Conservation (phyloP, 768 basidiomycete species). For the Rhodotorula sphaerocarpa region DNA sequence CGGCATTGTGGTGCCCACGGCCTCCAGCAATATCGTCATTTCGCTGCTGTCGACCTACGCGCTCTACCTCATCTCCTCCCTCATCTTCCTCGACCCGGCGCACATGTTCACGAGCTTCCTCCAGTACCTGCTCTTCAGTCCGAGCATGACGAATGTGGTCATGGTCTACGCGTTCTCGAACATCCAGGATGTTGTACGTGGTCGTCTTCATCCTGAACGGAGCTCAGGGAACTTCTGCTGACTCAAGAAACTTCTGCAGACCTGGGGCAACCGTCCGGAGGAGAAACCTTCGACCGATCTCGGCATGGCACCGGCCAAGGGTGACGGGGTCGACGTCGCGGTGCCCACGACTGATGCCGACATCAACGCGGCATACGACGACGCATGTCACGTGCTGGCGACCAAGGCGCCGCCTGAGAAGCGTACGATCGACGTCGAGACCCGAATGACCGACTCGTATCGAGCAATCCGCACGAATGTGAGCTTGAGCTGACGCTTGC, state of each 20-base stretch:
- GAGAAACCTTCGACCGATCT: conserved; percentile 68
- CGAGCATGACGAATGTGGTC: conserved; percentile 85
- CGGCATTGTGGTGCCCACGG: not conserved
- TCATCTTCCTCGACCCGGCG: conserved; percentile 90
- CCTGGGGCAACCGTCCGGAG: conserved; percentile 70
- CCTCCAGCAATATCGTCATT: conserved; percentile 59
- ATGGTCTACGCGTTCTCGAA: conserved; percentile 30
- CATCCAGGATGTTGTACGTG: not conserved
- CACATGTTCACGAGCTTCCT: conserved; percentile 95
- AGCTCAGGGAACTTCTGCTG: too few species aligned
- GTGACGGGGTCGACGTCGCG: conserved; percentile 68
- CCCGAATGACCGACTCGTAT: conserved; percentile 77
- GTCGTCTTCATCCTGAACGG: too few species aligned
- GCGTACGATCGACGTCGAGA: conserved; percentile 54
- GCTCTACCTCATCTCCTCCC: conserved; percentile 69
- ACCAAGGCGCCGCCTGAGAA: conserved; percentile 70
- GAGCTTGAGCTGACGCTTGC: conserved; percentile 32
- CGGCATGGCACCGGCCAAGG: conserved; percentile 53
- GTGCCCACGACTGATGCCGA: conserved; percentile 83
- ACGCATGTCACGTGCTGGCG: conserved; percentile 72
- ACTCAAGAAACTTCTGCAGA: too few species aligned
- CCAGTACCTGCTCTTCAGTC: conserved; percentile 85
- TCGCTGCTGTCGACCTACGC: conserved; percentile 82
- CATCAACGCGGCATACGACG: conserved; percentile 74
- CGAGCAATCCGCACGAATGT: conserved; percentile 76